A percentile compares a stretch with the other conserved stretches of the same genome.
phyloP scores from a whole-genome alignment of 345 rosid genomes.

The Pugionium cornutum region DNA sequence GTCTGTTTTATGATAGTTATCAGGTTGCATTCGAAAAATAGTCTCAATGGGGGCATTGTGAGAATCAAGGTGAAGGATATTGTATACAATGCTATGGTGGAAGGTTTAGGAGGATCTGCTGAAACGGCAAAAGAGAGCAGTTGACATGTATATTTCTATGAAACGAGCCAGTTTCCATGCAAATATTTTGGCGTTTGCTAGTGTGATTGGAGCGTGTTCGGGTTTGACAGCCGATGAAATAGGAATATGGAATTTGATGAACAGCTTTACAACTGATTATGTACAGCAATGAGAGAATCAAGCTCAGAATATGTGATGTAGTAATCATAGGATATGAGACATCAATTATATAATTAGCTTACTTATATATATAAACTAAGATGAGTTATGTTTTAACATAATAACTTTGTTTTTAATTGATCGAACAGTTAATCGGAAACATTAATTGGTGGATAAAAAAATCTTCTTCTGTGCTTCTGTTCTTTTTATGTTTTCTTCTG shows the following conservation, averaged over 20 bases:
- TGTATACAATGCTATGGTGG: slow-evolving; percentile 91
- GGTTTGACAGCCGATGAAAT: slow-evolving; percentile 57
- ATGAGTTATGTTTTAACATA: too few relatives aligned
- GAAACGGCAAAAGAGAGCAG: slow-evolving; percentile 56
- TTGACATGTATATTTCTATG: slow-evolving; percentile 62
- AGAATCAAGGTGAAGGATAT: slow-evolving; percentile 60
- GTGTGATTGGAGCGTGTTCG: slow-evolving; percentile 86
- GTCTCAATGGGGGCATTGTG: slow-evolving; percentile 44
- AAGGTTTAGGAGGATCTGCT: slow-evolving; percentile 72
- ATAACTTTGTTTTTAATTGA: too few relatives aligned
- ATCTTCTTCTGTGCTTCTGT: too few relatives aligned
- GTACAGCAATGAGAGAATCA: slow-evolving; percentile 32
- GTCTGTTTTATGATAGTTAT: slow-evolving; percentile 7
- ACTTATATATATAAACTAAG: too few relatives aligned
- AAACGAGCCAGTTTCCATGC: slow-evolving; percentile 62
- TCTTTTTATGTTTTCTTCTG: too few relatives aligned
- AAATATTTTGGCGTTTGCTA: slow-evolving; percentile 69
- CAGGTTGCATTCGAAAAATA: slow-evolving; percentile 61
- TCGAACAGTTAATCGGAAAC: too few relatives aligned
- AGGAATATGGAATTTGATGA: too few relatives aligned
- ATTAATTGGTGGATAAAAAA: too few relatives aligned
- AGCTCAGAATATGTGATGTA: too few relatives aligned
- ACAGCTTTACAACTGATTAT: too few relatives aligned
- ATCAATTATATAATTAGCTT: too few relatives aligned
- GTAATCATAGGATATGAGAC: too few relatives aligned